Evolutionary conservation across 345 rosid genomes (phyloP).

Genomic region (Geranium brycei): DNA sequence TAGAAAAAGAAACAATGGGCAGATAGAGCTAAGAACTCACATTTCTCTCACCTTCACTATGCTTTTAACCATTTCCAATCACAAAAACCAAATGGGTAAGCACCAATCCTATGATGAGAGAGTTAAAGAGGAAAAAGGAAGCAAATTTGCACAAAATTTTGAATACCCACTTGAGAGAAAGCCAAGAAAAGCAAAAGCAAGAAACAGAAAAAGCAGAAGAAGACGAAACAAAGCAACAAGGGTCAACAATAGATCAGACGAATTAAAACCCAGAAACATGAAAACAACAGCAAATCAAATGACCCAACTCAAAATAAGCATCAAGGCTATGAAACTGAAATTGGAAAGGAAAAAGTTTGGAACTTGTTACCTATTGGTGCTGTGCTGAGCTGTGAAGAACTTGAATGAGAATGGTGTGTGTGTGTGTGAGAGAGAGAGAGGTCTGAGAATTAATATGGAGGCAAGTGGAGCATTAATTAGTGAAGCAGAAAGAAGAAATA

Average conservation of each 20-base stretch:
- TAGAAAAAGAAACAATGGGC: constrained; percentile 1
- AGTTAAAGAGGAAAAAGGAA: constrained; percentile 7
- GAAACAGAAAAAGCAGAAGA: constrained; percentile 24
- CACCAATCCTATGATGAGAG: not conserved
- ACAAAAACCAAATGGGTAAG: not conserved
- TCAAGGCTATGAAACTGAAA: too few relatives aligned
- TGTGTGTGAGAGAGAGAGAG: too few relatives aligned
- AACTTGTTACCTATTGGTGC: not conserved
- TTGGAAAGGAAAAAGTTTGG: not conserved
- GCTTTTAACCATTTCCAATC: not conserved
- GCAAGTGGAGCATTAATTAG: constrained; percentile 1
- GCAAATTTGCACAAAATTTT: constrained; percentile 13
- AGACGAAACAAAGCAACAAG: constrained; percentile 22
- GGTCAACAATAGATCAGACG: constrained; percentile 12
- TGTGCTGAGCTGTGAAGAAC: not conserved
- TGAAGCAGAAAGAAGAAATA: constrained; percentile 2
- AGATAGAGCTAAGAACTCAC: not conserved
- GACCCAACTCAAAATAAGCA: not conserved
- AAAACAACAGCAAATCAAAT: constrained; percentile 5
- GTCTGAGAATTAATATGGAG: not conserved
- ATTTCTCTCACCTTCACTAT: not conserved
- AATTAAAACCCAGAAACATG: constrained; percentile 7
- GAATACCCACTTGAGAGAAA: constrained; percentile 25
- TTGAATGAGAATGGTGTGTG: not conserved
- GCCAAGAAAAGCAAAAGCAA: constrained; percentile 13